phyloP scores from a whole-genome alignment of 2,329 filamentous ascomycete genomes.

The Aureobasidium sp. region DNA sequence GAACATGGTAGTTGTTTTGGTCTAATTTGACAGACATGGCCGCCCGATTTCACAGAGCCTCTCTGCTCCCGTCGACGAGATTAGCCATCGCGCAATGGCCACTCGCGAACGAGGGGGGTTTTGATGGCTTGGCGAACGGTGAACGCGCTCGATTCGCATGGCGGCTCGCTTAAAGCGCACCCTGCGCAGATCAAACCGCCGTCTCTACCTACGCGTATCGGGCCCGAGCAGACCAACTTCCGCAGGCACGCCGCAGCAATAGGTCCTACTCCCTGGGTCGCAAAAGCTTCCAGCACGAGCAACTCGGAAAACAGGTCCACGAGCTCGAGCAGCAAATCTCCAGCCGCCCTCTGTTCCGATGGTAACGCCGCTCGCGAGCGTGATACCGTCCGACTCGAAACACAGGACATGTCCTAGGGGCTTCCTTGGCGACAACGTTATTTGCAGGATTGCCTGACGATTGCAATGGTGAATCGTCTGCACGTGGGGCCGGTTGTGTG shows the following conservation, averaged over 20 bases:
- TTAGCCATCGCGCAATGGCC: constrained; percentile 13
- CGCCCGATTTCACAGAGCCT: constrained; percentile 2
- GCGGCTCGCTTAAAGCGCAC: constrained; percentile 14
- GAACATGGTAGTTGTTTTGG: background rate
- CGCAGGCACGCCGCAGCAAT: constrained; percentile 10
- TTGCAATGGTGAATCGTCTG: constrained; percentile 1
- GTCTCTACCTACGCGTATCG: constrained; percentile 6
- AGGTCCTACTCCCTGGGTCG: constrained; percentile 1
- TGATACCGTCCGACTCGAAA: constrained; percentile 8
- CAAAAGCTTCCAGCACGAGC: constrained; percentile 10
- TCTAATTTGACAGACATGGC: background rate
- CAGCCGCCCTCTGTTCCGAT: constrained; percentile 2
- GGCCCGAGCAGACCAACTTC: constrained; percentile 11
- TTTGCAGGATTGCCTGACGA: constrained; percentile 1
- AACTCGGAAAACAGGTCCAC: constrained; percentile 3
- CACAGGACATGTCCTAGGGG: background rate
- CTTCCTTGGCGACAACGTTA: background rate
- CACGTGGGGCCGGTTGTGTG: constrained; percentile 13
- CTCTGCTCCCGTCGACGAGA: background rate
- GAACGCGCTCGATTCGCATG: constrained; percentile 6
- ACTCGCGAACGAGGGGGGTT: constrained; percentile 3
- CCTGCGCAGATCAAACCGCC: constrained; percentile 16
- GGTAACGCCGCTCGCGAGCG: constrained; percentile 3
- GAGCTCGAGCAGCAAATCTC: constrained; percentile 13
- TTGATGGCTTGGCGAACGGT: constrained; percentile 15